Evolutionary conservation across 2,329 filamentous ascomycete species (phyloP).

Genomic region (Zasmidium citrigriseum): DNA sequence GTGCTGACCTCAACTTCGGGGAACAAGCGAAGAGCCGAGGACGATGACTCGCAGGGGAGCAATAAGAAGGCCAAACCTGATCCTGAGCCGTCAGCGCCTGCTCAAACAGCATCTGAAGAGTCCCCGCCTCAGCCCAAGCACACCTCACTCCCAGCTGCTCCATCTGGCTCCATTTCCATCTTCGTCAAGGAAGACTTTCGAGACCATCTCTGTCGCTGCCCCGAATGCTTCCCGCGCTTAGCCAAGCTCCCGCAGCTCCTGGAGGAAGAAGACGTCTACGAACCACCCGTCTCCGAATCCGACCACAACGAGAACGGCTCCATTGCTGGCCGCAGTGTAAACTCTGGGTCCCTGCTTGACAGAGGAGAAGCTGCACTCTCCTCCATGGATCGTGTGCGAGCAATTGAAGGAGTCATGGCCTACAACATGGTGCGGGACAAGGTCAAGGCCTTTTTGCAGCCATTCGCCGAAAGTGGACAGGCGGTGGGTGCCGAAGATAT

Average conservation of each 20-base stretch:
- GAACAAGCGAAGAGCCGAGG: constrained; percentile 51
- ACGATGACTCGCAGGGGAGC: constrained; percentile 31
- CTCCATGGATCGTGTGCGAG: constrained; percentile 87
- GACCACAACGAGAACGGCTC: constrained; percentile 54
- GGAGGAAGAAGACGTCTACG: constrained; percentile 92
- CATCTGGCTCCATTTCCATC: constrained; percentile 68
- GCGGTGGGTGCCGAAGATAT: constrained; percentile 93
- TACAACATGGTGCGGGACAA: constrained; percentile 96
- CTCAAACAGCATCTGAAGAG: background rate
- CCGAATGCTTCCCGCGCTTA: constrained; percentile 74
- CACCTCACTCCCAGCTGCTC: constrained; percentile 55
- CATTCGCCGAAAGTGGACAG: constrained; percentile 88
- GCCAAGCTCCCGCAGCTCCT: constrained; percentile 75
- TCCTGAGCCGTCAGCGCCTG: constrained; percentile 3
- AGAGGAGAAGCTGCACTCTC: constrained; percentile 89
- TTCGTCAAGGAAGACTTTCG: constrained; percentile 82
- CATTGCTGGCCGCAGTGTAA: constrained; percentile 51
- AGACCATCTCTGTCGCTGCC: constrained; percentile 77
- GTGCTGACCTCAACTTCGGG: background rate
- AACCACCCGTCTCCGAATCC: constrained; percentile 74
- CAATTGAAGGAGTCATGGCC: constrained; percentile 94
- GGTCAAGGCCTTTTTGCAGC: constrained; percentile 89
- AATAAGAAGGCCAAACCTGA: constrained; percentile 30
- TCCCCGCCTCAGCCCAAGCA: constrained; percentile 24
- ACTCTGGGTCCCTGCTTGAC: constrained; percentile 82